Conservation (phyloP, 176 grass and related monocot species). For the Melocanna baccifera region DNA sequence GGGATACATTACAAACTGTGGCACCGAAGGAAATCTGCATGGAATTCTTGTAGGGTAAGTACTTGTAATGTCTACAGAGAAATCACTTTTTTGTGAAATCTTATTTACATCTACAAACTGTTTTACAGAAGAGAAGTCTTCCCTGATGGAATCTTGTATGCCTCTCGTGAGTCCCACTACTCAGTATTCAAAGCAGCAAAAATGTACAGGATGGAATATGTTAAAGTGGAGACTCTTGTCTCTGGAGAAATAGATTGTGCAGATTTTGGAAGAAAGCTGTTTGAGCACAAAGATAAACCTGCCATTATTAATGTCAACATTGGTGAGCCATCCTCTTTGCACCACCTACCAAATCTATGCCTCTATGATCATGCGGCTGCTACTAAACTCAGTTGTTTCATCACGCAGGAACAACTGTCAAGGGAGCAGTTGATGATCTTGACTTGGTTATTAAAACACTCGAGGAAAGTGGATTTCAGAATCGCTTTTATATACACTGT, state of each 20-base stretch:
- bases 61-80: not conserved
- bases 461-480: conserved; percentile 48
- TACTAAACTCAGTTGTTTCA: not conserved
- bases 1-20: conserved; percentile 76
- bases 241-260: conserved; percentile 63
- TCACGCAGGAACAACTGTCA: conserved; percentile 58
- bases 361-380: not conserved
- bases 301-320: conserved; percentile 75
- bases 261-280: conserved; percentile 38
- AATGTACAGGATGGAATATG: conserved; percentile 70
- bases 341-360: not conserved
- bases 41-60: conserved; percentile 68
- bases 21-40: conserved; percentile 70
- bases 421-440: conserved; percentile 75
- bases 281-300: conserved; percentile 54
- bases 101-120: conserved; percentile 15
- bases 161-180: conserved; percentile 65
- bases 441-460: conserved; percentile 61
- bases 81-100: conserved; percentile 6
- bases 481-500: conserved; percentile 69
- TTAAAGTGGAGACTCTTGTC: conserved; percentile 51
- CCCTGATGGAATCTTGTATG: conserved; percentile 58
- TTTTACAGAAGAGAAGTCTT: conserved; percentile 61
- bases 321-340: conserved; percentile 27
- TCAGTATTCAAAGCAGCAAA: conserved; percentile 75